Evolutionary conservation across 1,139 yeast genomes (phyloP).

Genomic region (Candida frijolesensis): DNA sequence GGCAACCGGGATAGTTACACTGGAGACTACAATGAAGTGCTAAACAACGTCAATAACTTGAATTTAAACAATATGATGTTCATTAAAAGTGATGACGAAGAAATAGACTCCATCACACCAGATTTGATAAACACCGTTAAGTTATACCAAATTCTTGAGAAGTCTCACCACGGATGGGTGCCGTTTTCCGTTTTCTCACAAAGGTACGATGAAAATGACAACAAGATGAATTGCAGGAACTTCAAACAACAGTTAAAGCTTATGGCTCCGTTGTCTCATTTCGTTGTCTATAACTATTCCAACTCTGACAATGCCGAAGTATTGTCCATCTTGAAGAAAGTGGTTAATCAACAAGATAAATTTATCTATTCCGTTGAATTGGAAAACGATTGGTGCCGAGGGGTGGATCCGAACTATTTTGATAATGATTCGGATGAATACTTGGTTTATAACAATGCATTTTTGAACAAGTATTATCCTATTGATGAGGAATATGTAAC

Average conservation of each 20-base stretch:
- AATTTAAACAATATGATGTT: conserved; percentile 22
- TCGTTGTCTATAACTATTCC: conserved; percentile 34
- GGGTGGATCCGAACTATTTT: conserved; percentile 18
- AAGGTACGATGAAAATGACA: not conserved
- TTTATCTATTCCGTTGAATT: conserved; percentile 23
- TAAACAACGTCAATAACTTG: not conserved
- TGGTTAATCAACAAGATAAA: conserved; percentile 9
- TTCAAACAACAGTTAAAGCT: conserved; percentile 32
- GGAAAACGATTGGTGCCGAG: conserved; percentile 18
- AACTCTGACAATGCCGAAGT: conserved; percentile 17
- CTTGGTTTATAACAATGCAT: conserved; percentile 18
- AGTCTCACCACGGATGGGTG: not conserved
- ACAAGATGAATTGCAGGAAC: conserved; percentile 29
- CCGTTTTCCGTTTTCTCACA: not conserved
- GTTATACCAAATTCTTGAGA: not conserved
- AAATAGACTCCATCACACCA: conserved; percentile 13
- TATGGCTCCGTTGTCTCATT: conserved; percentile 36
- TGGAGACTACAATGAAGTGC: not conserved
- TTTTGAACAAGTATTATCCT: conserved; percentile 11
- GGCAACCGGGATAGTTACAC: conserved; percentile 29
- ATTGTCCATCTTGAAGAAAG: conserved; percentile 9
- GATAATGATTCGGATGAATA: conserved; percentile 19
- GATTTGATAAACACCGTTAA: conserved; percentile 24
- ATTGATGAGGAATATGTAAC: not conserved
- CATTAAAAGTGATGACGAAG: conserved; percentile 12